phyloP scores from a whole-genome alignment of 768 basidiomycete species.

The Xerocomus brunneocitrinus region DNA sequence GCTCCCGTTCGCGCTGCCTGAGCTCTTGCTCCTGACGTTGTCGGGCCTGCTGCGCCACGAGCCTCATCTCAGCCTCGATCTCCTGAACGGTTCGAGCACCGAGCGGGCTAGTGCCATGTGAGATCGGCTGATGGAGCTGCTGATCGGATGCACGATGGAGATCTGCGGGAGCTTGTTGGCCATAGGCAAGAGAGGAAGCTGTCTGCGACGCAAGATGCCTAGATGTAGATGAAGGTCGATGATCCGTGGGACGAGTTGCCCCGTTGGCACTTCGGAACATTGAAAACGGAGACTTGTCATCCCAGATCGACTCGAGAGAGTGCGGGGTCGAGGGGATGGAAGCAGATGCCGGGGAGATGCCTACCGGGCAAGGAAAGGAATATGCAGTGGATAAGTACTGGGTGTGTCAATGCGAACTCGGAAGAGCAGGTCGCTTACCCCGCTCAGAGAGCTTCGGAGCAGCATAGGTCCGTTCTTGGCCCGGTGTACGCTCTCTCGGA shows the following conservation, averaged over 20 bases:
- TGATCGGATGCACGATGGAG: constrained; percentile 35
- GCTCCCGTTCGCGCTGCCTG: constrained; percentile 45
- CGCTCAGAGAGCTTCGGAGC: constrained; percentile 23
- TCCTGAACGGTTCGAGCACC: constrained; percentile 69
- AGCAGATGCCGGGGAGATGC: constrained; percentile 35
- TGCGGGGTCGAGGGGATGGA: constrained; percentile 23
- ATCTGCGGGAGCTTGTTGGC: constrained; percentile 30
- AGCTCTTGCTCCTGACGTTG: constrained; percentile 40
- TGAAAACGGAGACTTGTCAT: constrained; percentile 74
- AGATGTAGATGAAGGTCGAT: constrained; percentile 23
- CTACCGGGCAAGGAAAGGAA: constrained; percentile 16
- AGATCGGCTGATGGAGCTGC: constrained; percentile 34
- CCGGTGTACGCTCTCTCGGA: constrained; percentile 26
- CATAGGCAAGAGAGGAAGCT: constrained; percentile 21
- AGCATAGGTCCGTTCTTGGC: constrained; percentile 20
- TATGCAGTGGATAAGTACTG: constrained; percentile 8
- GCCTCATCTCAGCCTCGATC: constrained; percentile 81
- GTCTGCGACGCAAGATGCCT: constrained; percentile 23
- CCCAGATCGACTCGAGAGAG: constrained; percentile 75
- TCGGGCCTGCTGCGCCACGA: constrained; percentile 46
- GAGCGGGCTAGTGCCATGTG: constrained; percentile 32
- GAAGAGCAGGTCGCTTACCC: constrained; percentile 22
- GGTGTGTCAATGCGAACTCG: background rate
- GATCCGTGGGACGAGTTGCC: constrained; percentile 37
- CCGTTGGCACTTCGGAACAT: constrained; percentile 57